Evolutionary conservation across 1,284 basidiomycete species (phyloP).

Genomic region (Marasmius tenuissimus): DNA sequence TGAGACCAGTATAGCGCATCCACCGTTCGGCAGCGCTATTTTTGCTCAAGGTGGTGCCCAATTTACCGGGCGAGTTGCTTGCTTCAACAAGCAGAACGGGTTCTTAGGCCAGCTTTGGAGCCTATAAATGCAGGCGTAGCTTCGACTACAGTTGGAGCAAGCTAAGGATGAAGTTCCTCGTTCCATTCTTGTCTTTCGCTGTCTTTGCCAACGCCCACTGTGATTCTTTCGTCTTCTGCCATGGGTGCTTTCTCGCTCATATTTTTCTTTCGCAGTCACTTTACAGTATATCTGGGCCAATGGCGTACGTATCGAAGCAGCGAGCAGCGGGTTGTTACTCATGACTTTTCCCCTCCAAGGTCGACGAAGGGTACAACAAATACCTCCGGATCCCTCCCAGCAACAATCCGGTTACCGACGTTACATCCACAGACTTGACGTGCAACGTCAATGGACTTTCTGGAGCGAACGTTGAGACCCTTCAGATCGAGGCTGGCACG

Average conservation of each 20-base stretch:
- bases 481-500: constrained; percentile 41
- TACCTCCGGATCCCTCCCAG: constrained; percentile 48
- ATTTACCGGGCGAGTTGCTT: too few relatives aligned
- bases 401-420: constrained; percentile 55
- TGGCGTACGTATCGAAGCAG: constrained; percentile 27
- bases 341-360: constrained; percentile 19
- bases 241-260: not conserved
- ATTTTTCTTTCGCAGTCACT: constrained; percentile 31
- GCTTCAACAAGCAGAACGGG: too few relatives aligned
- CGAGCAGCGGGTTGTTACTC: not conserved
- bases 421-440: constrained; percentile 47
- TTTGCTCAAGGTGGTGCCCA: too few relatives aligned
- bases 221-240: not conserved
- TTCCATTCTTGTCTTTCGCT: not conserved
- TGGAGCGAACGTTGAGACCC: constrained; percentile 37
- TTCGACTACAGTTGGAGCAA: too few relatives aligned
- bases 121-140: too few relatives aligned
- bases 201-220: not conserved
- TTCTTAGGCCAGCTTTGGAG: too few relatives aligned
- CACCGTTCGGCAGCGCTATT: too few relatives aligned
- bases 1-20: too few relatives aligned
- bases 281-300: constrained; percentile 53
- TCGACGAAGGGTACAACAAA: constrained; percentile 44
- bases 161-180: not conserved
- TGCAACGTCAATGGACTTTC: constrained; percentile 51